Conservation (phyloP, 768 basidiomycete genomes). For the Naganishia vaughanmartiniae region DNA sequence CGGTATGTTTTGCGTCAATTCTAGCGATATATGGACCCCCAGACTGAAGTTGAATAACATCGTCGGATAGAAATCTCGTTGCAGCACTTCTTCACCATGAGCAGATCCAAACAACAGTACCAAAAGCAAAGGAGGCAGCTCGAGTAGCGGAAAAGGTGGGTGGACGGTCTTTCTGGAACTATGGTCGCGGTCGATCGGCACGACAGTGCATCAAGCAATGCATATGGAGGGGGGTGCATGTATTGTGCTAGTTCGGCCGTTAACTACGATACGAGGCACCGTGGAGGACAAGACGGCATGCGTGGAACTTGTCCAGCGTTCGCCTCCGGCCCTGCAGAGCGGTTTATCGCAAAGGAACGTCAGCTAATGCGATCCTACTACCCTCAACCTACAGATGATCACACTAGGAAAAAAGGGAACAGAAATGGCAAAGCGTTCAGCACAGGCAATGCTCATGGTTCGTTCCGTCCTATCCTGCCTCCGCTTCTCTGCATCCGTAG, state of each 20-base stretch:
- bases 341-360: background rate
- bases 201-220: background rate
- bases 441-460: conserved; percentile 72
- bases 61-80: conserved; percentile 72
- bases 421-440: conserved; percentile 66
- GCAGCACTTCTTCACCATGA: conserved; percentile 92
- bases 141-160: conserved; percentile 85
- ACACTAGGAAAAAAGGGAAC: conserved; percentile 84
- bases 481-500: background rate
- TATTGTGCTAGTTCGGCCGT: background rate
- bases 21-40: background rate
- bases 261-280: too few relatives aligned
- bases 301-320: too few relatives aligned
- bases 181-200: background rate
- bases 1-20: conserved; percentile 61
- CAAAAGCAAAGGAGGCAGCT: conserved; percentile 89
- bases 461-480: conserved; percentile 24
- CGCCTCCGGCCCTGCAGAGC: too few relatives aligned
- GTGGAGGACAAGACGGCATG: too few relatives aligned
- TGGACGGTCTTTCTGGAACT: background rate
- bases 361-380: background rate
- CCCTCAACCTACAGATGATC: conserved; percentile 62
- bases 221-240: background rate
- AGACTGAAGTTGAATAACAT: background rate
- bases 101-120: conserved; percentile 89